phyloP scores from a whole-genome alignment of 2,329 filamentous ascomycete genomes.

The Diaporthe helianthi region DNA sequence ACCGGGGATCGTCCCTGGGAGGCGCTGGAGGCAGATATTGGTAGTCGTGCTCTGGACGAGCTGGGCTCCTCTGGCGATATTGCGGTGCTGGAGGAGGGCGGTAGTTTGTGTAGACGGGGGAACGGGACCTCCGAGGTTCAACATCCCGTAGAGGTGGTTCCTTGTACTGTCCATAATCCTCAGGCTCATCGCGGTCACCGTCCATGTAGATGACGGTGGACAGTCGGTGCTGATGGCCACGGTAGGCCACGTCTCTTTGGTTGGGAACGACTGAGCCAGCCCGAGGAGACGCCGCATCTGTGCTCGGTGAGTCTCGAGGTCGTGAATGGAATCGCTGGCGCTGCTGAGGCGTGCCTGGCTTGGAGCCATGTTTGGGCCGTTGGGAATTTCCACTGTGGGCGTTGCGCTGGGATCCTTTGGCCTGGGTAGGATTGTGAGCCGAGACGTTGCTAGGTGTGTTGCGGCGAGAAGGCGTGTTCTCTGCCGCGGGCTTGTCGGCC shows the following conservation, averaged over 20 bases:
- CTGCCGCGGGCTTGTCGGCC: conserved; percentile 25
- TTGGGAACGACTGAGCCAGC: not conserved
- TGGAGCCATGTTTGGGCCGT: conserved; percentile 27
- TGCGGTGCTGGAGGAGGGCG: conserved; percentile 39
- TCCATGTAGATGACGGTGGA: conserved; percentile 33
- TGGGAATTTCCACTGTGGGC: not conserved
- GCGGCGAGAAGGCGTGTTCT: conserved; percentile 7
- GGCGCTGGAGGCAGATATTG: conserved; percentile 39
- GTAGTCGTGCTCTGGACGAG: conserved; percentile 40
- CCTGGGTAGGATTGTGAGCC: not conserved
- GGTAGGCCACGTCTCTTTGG: conserved; percentile 15
- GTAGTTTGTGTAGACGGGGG: conserved; percentile 43
- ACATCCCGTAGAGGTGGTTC: conserved; percentile 36
- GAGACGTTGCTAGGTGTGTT: not conserved
- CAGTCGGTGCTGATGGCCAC: conserved; percentile 26
- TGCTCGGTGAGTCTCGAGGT: conserved; percentile 20
- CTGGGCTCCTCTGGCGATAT: conserved; percentile 44
- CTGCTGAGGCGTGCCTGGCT: conserved; percentile 33
- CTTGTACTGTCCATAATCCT: conserved; percentile 34
- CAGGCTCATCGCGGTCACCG: conserved; percentile 19
- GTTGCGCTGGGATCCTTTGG: not conserved
- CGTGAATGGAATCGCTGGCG: conserved; percentile 25
- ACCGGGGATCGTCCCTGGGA: conserved; percentile 39
- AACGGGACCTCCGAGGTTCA: conserved; percentile 42
- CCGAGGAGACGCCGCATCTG: conserved; percentile 31